phyloP scores from a whole-genome alignment of 2,329 filamentous ascomycete species.

The Pestalotiopsis fici region DNA sequence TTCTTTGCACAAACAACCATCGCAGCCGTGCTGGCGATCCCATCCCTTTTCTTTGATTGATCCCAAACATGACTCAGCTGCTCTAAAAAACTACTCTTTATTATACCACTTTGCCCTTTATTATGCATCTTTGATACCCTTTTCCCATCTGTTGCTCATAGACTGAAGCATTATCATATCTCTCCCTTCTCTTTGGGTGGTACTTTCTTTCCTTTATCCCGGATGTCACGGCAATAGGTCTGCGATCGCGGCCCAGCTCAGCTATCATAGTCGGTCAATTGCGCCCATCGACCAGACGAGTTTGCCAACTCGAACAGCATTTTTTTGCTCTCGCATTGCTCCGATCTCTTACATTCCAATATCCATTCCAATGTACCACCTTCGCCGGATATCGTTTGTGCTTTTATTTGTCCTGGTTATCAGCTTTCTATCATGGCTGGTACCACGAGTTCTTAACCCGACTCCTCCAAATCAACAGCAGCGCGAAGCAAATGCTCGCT shows the following conservation, averaged over 20 bases:
- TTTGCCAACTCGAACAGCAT: not conserved
- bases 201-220: not conserved
- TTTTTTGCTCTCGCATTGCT: not conserved
- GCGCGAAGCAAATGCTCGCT: constrained; percentile 61
- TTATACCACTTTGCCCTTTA: not conserved
- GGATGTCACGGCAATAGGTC: not conserved
- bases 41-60: not conserved
- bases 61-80: not conserved
- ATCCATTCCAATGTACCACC: constrained; percentile 41
- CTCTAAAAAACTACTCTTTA: not conserved
- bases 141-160: not conserved
- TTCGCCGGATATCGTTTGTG: constrained; percentile 45
- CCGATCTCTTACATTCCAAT: not conserved
- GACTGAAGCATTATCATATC: constrained; percentile 1
- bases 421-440: constrained; percentile 48
- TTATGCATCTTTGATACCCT: not conserved
- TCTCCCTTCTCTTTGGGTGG: not conserved
- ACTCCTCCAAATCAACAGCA: constrained; percentile 63
- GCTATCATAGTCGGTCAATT: not conserved
- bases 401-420: constrained; percentile 41
- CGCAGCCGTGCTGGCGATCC: constrained; percentile 1
- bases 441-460: constrained; percentile 62
- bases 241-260: not conserved
- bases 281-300: not conserved
- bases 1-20: not conserved